Evolutionary conservation across 2,329 filamentous ascomycete species (phyloP), one percentile per base, ranked within the genome.

Genomic region (Scytalidium sp.): DNA sequence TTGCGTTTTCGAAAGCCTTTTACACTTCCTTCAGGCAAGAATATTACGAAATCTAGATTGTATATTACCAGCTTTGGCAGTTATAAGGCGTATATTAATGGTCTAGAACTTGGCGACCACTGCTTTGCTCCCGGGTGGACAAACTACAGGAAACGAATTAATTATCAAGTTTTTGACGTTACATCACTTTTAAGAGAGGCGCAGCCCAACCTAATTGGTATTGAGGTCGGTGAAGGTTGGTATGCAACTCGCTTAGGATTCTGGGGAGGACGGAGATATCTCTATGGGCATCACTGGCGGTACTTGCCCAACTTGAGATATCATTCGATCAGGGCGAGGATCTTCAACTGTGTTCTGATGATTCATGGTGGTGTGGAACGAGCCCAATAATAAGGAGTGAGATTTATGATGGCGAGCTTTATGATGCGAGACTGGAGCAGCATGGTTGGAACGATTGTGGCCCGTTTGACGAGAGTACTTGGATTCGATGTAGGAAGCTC

Each of bases 141-240:
- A 11, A 65, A 64, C 2, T 83, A 81, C 53, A 63, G 70, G 0
- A 61, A 74, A 43, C 68, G 78, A 1, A 69, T 75, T 17, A 66
- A 70, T 1, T 83, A 82, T 51, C 71, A 81, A 49, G 75, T 73
- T 0, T 78, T 75, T 48, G 76, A 83, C 51, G 73, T 82, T 1
- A 72, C 70, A 0, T 52, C 64, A 1, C 63, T 75, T 0, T 50
- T 81, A 1, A 50, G 46, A 3, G 40, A 56, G 0, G 67, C 65
- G 2, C 50, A 57, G 3, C 55, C 49, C 5, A 79, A 79, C 55
- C 63, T 61, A 0, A 60, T 78, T 29, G 70, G 66, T 0, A 65
- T 70, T 3, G 66, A 69, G 13, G 65, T 78, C 19, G 75, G 67
- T 2, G 75, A 78, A 53, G 76, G 78, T 1, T 81, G 77, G 78